phyloP scores from a whole-genome alignment of 2,329 filamentous ascomycete species.

The Colletotrichum theobromicola region DNA sequence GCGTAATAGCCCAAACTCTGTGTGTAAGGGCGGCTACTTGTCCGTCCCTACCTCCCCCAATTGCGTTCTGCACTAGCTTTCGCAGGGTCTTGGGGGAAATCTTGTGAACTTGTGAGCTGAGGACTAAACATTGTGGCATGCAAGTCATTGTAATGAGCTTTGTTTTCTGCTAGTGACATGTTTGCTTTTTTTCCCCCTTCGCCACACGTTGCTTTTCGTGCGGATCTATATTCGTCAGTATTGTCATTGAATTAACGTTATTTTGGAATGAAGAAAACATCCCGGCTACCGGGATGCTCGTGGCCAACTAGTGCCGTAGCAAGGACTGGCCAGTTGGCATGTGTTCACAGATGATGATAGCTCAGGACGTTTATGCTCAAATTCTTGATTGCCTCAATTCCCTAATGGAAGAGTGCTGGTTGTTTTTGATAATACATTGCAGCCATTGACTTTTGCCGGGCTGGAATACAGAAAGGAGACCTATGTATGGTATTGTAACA shows the following conservation, averaged over 20 bases:
- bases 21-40: not conserved
- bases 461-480: not conserved
- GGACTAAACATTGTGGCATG: not conserved
- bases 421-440: not conserved
- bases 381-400: not conserved
- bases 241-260: not conserved
- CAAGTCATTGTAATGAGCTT: not conserved
- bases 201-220: not conserved
- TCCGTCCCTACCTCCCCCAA: not conserved
- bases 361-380: not conserved
- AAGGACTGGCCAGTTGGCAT: not conserved
- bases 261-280: not conserved
- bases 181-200: not conserved
- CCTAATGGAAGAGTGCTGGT: not conserved
- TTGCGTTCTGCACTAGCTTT: not conserved
- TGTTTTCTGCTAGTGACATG: not conserved
- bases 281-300: not conserved
- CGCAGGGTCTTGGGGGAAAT: not conserved
- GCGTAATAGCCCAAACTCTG: not conserved
- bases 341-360: not conserved
- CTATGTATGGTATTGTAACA: slow-evolving; percentile 7
- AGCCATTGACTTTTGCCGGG: not conserved
- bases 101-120: not conserved
- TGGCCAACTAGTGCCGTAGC: not conserved
- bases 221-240: not conserved